Base-by-base conservation (phyloP, 2,329 filamentous ascomycete species). In the Chaetomiaceae sp. region DNA sequence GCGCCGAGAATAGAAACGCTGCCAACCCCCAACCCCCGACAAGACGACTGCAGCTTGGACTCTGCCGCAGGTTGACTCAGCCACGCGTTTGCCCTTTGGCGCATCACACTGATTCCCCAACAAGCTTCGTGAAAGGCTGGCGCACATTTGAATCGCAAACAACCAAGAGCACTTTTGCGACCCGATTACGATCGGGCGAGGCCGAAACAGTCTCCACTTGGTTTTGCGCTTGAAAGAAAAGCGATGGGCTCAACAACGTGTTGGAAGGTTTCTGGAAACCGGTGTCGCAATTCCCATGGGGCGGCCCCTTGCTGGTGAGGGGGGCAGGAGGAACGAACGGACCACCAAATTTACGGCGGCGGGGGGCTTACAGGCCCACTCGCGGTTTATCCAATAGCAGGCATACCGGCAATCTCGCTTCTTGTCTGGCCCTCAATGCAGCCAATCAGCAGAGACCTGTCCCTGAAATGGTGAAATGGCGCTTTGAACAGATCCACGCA, bases 401-500 rank as follows among this genome's bases (percentile, higher is more conserved):
- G 42, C 40, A n/a, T 48, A 54, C 47, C 36, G 50, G 34, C 56
- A 62, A 63, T 63, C 52, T 63, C 61, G 61, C 60, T 63, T 61
- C 30, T 29, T 20, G n/a, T 29, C 23, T 18, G 56, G 53, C 54
- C 36, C 10, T 20, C 43, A n/a, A 25, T 3, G n/a, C 45, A 16
- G 20, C 61, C 59, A 62, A 62, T 62, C 56, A 58, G 21, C 4
- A 9, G 7, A 4, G 14, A 8, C 36, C 10, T 29, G 58, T 58
- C 53, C 61, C 61, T 61, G 59, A 56, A 55, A 48, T 55, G 49
- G 45, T 61, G 59, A 56, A 55, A 48, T 55, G 49, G 45, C 44
- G 44, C 44, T 43, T 16, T 34, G 23, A 47, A 40, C 45, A 46
- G 54, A n/a, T 32, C 53, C 52, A 32, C n/a, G 33, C 16, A 50